Evolutionary conservation across 306 rosid species (phyloP), one percentile per base, ranked within the genome.

Genomic region (Pyrus bretschneideri): DNA sequence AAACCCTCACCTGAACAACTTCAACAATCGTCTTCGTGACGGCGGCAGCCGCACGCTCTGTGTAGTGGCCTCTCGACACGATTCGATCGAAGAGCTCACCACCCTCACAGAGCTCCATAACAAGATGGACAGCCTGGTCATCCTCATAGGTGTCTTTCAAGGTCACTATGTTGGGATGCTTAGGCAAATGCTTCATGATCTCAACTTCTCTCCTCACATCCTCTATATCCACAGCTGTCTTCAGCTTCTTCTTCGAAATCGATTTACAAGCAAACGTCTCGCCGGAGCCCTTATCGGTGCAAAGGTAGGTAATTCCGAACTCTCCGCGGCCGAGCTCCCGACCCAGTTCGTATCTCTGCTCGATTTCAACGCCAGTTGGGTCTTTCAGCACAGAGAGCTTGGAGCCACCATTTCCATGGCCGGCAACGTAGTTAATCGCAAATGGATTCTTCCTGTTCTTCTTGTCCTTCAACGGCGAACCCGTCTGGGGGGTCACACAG

Each of bases 101-200:
- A 0, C 99, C 99, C 55, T 92, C 99, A 23, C 99, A 96, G 22
- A 96, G 85, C 90, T 96, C 99, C 99, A 96, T 96, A 18, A 96
- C 99, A n/a, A 96, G 86, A 45, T 96, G 99, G 31, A 96, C 99
- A 5, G 90, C 97, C 72, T 72, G 72, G 51, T 91, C 97, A 45
- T 96, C 99, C 72, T 96, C 99, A 8, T 84, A 96, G 0, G 99
- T 91, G 45, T 92, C 98, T 77, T 88, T 92, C 75, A 95, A 83
- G 51, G 67, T 81, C 18, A 95, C 99, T 30, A 95, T 89, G 60
- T 95, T 95, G 2, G 77, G 85, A 27, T 92, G 99, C 21, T 66
- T 11, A 0, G 99, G 97, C 81, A 92, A 69, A 69, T 89, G 91
- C 69, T 72, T 84, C 99, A 95, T 95, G 79, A 95, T 95, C 86